phyloP scores from a whole-genome alignment of 1,139 yeast genomes.

The Protomyces inouyei region DNA sequence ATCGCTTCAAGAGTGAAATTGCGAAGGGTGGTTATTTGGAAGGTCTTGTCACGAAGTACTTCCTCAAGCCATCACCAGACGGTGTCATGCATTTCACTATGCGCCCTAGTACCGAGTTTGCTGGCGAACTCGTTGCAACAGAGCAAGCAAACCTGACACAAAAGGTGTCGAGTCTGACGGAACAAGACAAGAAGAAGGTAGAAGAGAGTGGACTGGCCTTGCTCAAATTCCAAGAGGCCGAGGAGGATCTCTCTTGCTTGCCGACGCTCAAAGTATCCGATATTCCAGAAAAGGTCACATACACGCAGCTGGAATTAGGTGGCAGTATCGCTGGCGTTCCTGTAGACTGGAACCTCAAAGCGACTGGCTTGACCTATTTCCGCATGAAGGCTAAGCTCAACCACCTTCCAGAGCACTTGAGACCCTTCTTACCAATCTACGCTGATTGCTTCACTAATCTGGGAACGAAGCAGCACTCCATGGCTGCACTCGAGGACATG shows the following conservation, averaged over 20 bases:
- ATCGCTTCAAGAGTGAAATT: conserved; percentile 59
- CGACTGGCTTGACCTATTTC: conserved; percentile 69
- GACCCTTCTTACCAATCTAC: conserved; percentile 71
- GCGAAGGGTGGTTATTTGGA: conserved; percentile 54
- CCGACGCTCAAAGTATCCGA: conserved; percentile 73
- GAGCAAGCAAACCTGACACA: conserved; percentile 53
- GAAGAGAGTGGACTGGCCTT: conserved; percentile 56
- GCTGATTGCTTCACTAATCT: conserved; percentile 74
- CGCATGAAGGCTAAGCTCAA: conserved; percentile 55
- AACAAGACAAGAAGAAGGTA: conserved; percentile 55
- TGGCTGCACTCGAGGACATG: conserved; percentile 78
- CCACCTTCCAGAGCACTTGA: conserved; percentile 53
- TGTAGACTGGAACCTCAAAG: conserved; percentile 43
- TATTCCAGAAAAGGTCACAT: conserved; percentile 57
- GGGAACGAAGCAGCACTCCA: conserved; percentile 66
- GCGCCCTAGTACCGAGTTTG: conserved; percentile 62
- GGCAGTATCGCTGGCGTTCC: conserved; percentile 32
- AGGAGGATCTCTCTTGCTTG: conserved; percentile 69
- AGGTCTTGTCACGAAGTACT: conserved; percentile 51
- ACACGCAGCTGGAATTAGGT: conserved; percentile 38
- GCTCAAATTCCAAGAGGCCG: conserved; percentile 57
- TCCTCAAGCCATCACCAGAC: conserved; percentile 44
- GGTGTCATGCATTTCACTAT: conserved; percentile 69
- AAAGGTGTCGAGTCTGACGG: conserved; percentile 48
- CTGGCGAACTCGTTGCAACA: conserved; percentile 47